Evolutionary conservation across 2,329 filamentous ascomycete genomes (phyloP).

Genomic region (Graphilbum ipis-grandicollis): DNA sequence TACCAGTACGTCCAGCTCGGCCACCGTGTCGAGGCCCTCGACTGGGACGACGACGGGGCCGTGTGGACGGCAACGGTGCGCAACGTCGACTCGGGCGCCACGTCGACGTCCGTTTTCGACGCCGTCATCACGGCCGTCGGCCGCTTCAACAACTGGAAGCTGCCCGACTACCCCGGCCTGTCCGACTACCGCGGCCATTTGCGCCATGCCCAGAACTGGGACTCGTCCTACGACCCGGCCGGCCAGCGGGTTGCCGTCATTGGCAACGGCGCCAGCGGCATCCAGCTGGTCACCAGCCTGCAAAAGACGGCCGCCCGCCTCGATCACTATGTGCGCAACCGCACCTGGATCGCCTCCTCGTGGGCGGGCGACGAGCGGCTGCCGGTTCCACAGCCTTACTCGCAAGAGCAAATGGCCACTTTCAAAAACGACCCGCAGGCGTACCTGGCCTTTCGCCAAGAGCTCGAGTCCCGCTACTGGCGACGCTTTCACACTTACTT

Average conservation of each 20-base stretch:
- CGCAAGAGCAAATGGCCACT: constrained; percentile 31
- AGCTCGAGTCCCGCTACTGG: constrained; percentile 44
- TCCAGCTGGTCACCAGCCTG: constrained; percentile 30
- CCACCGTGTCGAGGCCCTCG: constrained; percentile 34
- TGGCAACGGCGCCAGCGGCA: constrained; percentile 35
- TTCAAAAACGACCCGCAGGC: constrained; percentile 41
- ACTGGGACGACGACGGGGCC: constrained; percentile 33
- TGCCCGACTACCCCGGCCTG: constrained; percentile 33
- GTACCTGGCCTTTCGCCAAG: constrained; percentile 43
- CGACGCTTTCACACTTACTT: constrained; percentile 36
- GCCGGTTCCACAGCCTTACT: constrained; percentile 36
- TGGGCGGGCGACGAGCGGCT: constrained; percentile 39
- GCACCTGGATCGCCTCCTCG: constrained; percentile 50
- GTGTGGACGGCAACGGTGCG: constrained; percentile 38
- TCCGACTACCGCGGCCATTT: constrained; percentile 32
- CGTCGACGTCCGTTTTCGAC: constrained; percentile 29
- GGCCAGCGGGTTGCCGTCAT: constrained; percentile 33
- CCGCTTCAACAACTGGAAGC: constrained; percentile 35
- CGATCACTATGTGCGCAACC: constrained; percentile 47
- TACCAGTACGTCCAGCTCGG: constrained; percentile 38
- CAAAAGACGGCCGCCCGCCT: constrained; percentile 30
- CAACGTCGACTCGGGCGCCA: constrained; percentile 20
- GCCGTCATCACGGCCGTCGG: constrained; percentile 47
- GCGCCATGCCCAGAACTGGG: constrained; percentile 39
- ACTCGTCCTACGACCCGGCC: constrained; percentile 26